Evolutionary conservation across 768 basidiomycete species (phyloP), one percentile per base, ranked within the genome.

Genomic region (Steccherinum ochraceum): DNA sequence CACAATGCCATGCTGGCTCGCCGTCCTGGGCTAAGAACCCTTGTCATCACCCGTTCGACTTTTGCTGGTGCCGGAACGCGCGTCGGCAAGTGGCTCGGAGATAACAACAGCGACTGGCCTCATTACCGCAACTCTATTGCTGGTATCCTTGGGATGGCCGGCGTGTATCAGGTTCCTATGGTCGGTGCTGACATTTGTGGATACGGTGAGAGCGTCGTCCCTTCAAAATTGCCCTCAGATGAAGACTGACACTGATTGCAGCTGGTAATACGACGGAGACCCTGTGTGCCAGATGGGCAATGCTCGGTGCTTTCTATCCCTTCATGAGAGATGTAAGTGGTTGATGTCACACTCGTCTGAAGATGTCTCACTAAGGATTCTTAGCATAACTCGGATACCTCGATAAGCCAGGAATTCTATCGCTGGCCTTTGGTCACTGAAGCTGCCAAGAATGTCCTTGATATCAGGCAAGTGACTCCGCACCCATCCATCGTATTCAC

Each of bases 281-380:
- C 7, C 69, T 89, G 1, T 87, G 85, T 55, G 80, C 83, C 30
- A 71, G 89, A 30, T 89, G 89, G 87, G 86, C 83, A 12, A 84
- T 75, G 71, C 70, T 89, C 2, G 84, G 84, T 1, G 86, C 83
- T 0, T 89, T 89, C 66, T 81, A 82, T 63, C 86, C 87, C 0
- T 89, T 89, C 72, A 86, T 82, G 80, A 72, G 88, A 7, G 86
- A 89, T 60, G 82, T 83, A 51, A 64, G 79, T n/a, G n/a, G n/a
- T 64, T 23, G 4, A 12, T 30, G 40, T 30, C 24, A 2, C 11
- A 49, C 45, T 18, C 20, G 12, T 65, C 61, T 56, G 50, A 54
- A 50, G 24, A 39, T 16, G 43, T 35, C 16, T 10, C 7, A 23
- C 21, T 23, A 18, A 18, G 18, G 7, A 16, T 35, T 35, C 30